Evolutionary conservation across 495 filamentous ascomycete species (phyloP), one percentile per base, ranked within the genome.

Genomic region (Sordaria brevicollis): DNA sequence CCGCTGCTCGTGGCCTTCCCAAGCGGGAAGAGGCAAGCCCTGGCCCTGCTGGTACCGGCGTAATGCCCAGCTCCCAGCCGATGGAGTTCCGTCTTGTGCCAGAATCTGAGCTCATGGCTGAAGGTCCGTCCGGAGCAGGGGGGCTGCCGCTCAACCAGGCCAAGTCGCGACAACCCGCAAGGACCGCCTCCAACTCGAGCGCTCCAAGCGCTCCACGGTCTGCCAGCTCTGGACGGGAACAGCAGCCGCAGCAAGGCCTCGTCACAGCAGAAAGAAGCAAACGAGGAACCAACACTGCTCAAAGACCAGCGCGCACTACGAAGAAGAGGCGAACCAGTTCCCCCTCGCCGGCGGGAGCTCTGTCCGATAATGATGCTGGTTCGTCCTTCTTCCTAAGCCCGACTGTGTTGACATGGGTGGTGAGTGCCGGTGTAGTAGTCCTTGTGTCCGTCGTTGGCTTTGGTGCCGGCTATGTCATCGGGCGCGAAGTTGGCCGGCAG

Each of bases 391-490:
- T 84, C 33, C 81, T 91, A 70, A 85, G 83, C 68, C 93, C 93
- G 0, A 94, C 93, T 0, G 79, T 97, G 8, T 84, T 97, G 77
- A 96, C 94, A 0, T 96, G 96, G 92, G 91, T 96, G 3, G 87
- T 97, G 39, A 92, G 89, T 43, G 95, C 95, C 0, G 94, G 95
- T 1, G 94, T 97, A 5, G 92, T 99, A 7, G 91, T 99, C 10
- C 82, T 98, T 3, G 89, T 98, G 43, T 92, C 90, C 2, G 95
- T 94, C 2, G 89, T 97, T 66, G 94, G 93, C 69, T 99, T 98
- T 75, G 91, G 93, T 0, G 95, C 95, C 0, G 95, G 95, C 0
- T 98, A 96, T 75, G 92, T 92, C 11, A 87, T 97, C 19, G 95
- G 95, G 11, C 85, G 87, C 31, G 93, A 97, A 75, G 91, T 92